Percentiles rank a stretch among this genome's conserved stretches.
These are phyloP conservation scores for Ailanthus altissimus DNA, from an alignment of 345 rosid species.

Conservation along the genomic window DNA sequence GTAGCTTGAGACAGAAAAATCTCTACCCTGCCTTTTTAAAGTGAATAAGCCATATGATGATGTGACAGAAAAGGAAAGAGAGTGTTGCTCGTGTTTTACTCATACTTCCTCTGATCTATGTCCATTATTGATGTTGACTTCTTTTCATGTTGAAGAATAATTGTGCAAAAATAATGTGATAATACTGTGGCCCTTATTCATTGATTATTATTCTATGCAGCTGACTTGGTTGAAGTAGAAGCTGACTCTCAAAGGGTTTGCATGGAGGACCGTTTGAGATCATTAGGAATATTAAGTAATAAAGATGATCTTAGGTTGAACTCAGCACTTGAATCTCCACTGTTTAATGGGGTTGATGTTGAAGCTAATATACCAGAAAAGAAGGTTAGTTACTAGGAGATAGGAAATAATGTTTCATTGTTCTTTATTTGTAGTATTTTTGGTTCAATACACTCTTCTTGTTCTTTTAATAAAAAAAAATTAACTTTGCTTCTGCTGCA, in stretches of 20 bases:
- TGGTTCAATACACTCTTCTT: neutral
- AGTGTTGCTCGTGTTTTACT: too few relatives aligned
- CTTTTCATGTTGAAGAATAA: too few relatives aligned
- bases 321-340: constrained; percentile 34
- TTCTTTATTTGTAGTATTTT: neutral
- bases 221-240: constrained; percentile 35
- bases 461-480: neutral
- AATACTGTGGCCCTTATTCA: constrained; percentile 3
- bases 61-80: too few relatives aligned
- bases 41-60: too few relatives aligned
- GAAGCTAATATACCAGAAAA: constrained; percentile 59
- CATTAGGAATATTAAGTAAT: constrained; percentile 50
- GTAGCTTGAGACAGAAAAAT: too few relatives aligned
- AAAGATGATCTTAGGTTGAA: constrained; percentile 37
- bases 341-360: constrained; percentile 53
- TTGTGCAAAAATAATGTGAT: neutral
- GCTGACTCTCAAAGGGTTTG: constrained; percentile 36
- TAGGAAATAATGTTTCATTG: neutral
- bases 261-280: constrained; percentile 74
- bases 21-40: too few relatives aligned
- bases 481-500: neutral
- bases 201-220: constrained; percentile 31
- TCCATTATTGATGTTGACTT: too few relatives aligned
- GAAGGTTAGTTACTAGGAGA: constrained; percentile 53
- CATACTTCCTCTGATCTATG: too few relatives aligned